Evolutionary conservation across 352 stramenopile genomes (phyloP), one percentile per base, ranked within the genome.

Genomic region (Aphanomyces astaci): DNA sequence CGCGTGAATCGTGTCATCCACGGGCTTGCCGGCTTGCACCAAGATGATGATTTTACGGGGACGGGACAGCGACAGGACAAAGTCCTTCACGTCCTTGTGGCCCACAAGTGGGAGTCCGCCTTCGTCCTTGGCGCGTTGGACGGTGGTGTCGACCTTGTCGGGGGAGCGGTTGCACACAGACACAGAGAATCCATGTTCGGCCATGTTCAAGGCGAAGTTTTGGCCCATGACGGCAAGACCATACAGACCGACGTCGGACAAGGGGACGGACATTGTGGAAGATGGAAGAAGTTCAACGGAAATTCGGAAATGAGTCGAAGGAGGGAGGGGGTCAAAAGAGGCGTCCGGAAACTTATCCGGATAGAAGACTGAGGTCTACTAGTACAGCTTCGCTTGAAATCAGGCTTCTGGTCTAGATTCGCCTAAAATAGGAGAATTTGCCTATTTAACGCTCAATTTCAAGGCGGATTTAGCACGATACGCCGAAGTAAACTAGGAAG

Each of bases 201-300:
- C 97, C 86, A 99, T 98, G 87, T 99, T 99, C 48, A 99, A 87
- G 24, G 97, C 97, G 74, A 99, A 98, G 82, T 99, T 99, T 82
- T 99, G 95, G 68, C 97, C 94, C 94, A 98, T 98, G 66, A 98
- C 92, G 70, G 88, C 91, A 65, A 97, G 75, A 64, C 92, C 92
- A 81, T 88, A 96, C 70, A 96, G 87, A 64, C 89, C 90, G 71
- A 97, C 79, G 71, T 94, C 79, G 57, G 81, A 87, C 71, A 94
- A 59, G 11, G 51, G 17, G 30, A 25, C 78, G 71, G 82, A 72
- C 82, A 91, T 89, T 15, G 28, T 71, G 59, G 15, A 33, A 70
- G 51, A 60, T 52, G 51, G 48, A 25, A 51, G 36, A 40, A 39
- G 40, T 49, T 31, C 54, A 27, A 64, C 31, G 46, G 32, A 55